phyloP scores from a whole-genome alignment of 1,139 yeast species.

The Saccharomyces hybrid region DNA sequence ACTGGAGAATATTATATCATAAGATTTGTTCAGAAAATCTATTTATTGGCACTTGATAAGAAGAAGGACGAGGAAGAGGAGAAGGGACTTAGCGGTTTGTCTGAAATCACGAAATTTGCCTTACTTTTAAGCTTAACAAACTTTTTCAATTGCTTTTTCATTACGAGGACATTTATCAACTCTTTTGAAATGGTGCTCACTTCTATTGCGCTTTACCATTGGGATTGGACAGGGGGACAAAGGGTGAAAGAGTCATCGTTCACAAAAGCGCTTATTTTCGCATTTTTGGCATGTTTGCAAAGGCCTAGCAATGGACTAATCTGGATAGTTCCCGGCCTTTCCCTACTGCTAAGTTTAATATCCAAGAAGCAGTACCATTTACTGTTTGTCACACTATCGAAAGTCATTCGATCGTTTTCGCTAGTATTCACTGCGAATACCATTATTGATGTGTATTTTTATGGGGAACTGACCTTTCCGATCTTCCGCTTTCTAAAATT shows the following conservation, averaged over 20 bases:
- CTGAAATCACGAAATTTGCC: conserved; percentile 13
- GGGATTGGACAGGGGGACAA: conserved; percentile 53
- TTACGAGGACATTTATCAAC: conserved; percentile 81
- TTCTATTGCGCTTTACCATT: conserved; percentile 56
- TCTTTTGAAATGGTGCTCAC: conserved; percentile 72
- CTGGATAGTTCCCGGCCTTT: conserved; percentile 58
- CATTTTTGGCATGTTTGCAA: conserved; percentile 53
- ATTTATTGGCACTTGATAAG: conserved; percentile 16
- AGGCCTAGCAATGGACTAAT: conserved; percentile 78
- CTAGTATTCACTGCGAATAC: conserved; percentile 35
- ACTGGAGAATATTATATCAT: conserved; percentile 60
- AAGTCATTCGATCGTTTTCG: conserved; percentile 27
- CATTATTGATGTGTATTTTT: conserved; percentile 53
- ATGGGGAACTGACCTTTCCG: conserved; percentile 55
- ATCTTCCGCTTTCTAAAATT: conserved; percentile 61
- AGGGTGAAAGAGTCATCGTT: conserved; percentile 18
- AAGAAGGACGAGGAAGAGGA: conserved; percentile 25
- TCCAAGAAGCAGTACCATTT: conserved; percentile 8
- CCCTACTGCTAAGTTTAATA: conserved; percentile 28
- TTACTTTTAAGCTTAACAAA: conserved; percentile 52
- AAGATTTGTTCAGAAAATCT: conserved; percentile 37
- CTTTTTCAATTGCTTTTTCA: conserved; percentile 76
- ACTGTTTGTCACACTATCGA: conserved; percentile 15
- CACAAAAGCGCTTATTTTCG: conserved; percentile 35
- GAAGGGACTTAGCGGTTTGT: background rate